Evolutionary conservation across 441 rosid genomes (phyloP).

Genomic region (Metrosideros polymorpha): DNA sequence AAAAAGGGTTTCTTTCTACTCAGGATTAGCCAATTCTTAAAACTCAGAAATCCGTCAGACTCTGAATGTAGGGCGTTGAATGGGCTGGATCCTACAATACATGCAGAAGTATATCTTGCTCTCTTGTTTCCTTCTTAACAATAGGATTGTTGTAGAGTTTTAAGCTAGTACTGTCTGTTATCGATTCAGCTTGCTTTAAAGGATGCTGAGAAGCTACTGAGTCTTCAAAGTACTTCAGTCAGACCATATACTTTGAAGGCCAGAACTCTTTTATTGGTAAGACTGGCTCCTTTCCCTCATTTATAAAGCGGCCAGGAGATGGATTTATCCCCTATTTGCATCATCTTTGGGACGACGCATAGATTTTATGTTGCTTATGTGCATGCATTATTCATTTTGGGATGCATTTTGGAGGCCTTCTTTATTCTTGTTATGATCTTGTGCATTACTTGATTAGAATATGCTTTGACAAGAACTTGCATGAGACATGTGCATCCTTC

Average conservation of each 20-base stretch:
- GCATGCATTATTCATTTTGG: not conserved
- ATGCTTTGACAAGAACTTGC: not conserved
- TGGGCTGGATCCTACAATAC: constrained; percentile 87
- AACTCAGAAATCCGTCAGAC: constrained; percentile 55
- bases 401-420: not conserved
- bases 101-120: constrained; percentile 66
- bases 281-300: constrained; percentile 3
- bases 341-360: not conserved
- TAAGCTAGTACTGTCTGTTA: constrained; percentile 1
- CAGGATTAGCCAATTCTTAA: constrained; percentile 78
- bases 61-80: constrained; percentile 69
- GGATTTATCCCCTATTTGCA: not conserved
- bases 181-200: constrained; percentile 76
- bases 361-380: not conserved
- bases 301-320: not conserved
- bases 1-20: constrained; percentile 6
- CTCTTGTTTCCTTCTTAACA: not conserved
- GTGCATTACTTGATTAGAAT: not conserved
- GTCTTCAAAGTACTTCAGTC: constrained; percentile 38
- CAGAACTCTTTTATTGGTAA: constrained; percentile 69
- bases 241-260: constrained; percentile 59
- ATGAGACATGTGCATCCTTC: not conserved
- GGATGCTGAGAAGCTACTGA: constrained; percentile 82
- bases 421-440: not conserved
- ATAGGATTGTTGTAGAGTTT: not conserved